Base-by-base conservation (phyloP, 2,329 filamentous ascomycete genomes). In the Fusarium mundagurra region DNA sequence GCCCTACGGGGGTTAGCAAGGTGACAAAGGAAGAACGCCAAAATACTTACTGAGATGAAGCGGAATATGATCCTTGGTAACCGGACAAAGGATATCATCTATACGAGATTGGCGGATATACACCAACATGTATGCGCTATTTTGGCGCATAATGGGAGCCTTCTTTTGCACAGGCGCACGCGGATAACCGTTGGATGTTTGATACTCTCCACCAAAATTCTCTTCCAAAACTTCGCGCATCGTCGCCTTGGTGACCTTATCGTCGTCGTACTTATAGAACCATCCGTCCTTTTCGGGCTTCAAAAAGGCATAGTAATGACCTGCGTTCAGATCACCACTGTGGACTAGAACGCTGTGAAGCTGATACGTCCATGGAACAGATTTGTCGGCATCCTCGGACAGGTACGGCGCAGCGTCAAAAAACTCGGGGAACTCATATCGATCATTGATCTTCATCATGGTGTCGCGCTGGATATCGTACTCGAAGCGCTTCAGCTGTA, bases 371-470 rank as follows among this genome's bases (percentile, higher is more conserved):
- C 95, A 98, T 3, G 95, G 87, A 80, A 98, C 95, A 2, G 94
- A 96, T 81, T 87, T 93, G 81, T 98, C 95, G 33, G 94, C 94
- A 69, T 94, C 92, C 31, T 94, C 92, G 18, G 94, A 93, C 27
- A 99, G 90, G 81, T 96, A 99, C 1, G 95, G 95, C 1, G 93
- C 87, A 12, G 95, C 94, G 80, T 97, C 94, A 78, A 95, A 94
- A 64, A 90, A 85, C 69, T 97, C 94, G 3, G 94, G 94, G 75
- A 96, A 97, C 79, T 97, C 94, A 84, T 96, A 96, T 65, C 94
- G 91, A 78, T 97, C 94, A 79, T 97, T 97, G 81, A 99, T 95
- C 85, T 99, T 99, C 93, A 97, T 98, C 94, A 98, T 98, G 73
- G 94, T 95, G 80, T 98, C 96, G 77, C 94, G 91, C 76, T 97